A percentile compares a stretch with the other conserved stretches of the same genome.
phyloP scores from a whole-genome alignment of 2,329 filamentous ascomycete genomes.

The Penicillium sp. region DNA sequence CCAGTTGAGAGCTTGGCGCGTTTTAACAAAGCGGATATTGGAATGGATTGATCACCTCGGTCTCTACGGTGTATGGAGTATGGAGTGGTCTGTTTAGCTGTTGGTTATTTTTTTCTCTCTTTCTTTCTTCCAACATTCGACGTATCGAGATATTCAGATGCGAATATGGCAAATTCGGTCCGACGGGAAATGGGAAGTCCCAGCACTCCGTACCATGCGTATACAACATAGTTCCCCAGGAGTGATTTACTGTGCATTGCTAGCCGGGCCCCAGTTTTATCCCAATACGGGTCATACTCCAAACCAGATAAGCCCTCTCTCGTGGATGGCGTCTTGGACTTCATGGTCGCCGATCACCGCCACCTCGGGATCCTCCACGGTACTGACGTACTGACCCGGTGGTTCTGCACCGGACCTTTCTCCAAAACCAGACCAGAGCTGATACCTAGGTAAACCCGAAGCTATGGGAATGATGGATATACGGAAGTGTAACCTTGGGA shows the following conservation, averaged over 20 bases:
- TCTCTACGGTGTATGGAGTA: background rate
- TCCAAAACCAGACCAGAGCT: slow-evolving; percentile 13
- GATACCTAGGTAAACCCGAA: slow-evolving; percentile 1
- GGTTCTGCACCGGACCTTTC: slow-evolving; percentile 7
- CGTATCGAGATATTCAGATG: background rate
- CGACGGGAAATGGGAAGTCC: background rate
- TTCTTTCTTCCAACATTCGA: background rate
- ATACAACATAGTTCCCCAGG: background rate
- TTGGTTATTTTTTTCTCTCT: background rate
- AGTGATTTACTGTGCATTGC: slow-evolving; percentile 5
- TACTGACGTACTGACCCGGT: background rate
- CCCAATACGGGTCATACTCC: background rate
- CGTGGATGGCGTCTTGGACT: slow-evolving; percentile 3
- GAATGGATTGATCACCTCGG: slow-evolving; percentile 15
- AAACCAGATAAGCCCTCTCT: slow-evolving; percentile 2
- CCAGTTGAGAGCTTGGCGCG: slow-evolving; percentile 17
- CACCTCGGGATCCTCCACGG: slow-evolving; percentile 1
- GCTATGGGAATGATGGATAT: background rate
- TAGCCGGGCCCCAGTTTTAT: background rate
- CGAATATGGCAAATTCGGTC: too few species aligned
- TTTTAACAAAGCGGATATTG: slow-evolving; percentile 3
- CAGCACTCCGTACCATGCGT: background rate
- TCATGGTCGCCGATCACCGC: slow-evolving; percentile 15
- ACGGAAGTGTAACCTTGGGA: too few species aligned
- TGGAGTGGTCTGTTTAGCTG: too few species aligned